Conservation (phyloP, 2,329 filamentous ascomycete genomes). For the Nigrospora sphaerica region DNA sequence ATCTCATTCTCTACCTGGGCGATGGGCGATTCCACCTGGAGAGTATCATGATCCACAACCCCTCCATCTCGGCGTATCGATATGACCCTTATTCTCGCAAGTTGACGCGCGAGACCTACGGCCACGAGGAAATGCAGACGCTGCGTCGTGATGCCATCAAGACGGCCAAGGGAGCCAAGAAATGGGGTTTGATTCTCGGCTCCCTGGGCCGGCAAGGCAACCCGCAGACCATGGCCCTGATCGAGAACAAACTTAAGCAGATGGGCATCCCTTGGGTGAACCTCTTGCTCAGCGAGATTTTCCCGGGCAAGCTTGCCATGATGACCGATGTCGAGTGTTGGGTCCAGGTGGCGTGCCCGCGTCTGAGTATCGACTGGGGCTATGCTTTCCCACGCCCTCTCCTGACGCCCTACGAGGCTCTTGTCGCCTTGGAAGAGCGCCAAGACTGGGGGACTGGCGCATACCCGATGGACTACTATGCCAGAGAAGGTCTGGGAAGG, state of each 20-base stretch:
- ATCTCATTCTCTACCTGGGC: constrained; percentile 41
- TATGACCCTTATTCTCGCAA: constrained; percentile 95
- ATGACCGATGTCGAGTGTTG: constrained; percentile 95
- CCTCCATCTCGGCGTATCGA: constrained; percentile 79
- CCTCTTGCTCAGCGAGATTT: constrained; percentile 86
- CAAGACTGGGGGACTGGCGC: constrained; percentile 68
- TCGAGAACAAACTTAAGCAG: constrained; percentile 68
- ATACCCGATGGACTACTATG: constrained; percentile 99
- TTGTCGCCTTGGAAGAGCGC: constrained; percentile 76
- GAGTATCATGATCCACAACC: constrained; percentile 99
- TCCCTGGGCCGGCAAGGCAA: constrained; percentile 92
- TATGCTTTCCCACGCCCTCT: constrained; percentile 89
- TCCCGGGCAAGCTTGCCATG: constrained; percentile 87
- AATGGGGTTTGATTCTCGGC: constrained; percentile 93
- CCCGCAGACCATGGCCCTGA: constrained; percentile 80
- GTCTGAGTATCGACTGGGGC: constrained; percentile 96
- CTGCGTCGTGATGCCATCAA: constrained; percentile 71
- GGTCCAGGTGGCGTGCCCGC: constrained; percentile 97
- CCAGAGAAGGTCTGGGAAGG: constrained; percentile 80
- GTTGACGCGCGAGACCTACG: constrained; percentile 85
- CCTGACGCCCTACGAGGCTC: constrained; percentile 89
- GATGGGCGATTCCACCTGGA: constrained; percentile 62
- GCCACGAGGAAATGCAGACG: constrained; percentile 82
- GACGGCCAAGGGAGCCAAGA: constrained; percentile 67
- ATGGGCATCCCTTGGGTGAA: constrained; percentile 77